Evolutionary conservation across 495 filamentous ascomycete species (phyloP).

Genomic region (Penicillium herquei): DNA sequence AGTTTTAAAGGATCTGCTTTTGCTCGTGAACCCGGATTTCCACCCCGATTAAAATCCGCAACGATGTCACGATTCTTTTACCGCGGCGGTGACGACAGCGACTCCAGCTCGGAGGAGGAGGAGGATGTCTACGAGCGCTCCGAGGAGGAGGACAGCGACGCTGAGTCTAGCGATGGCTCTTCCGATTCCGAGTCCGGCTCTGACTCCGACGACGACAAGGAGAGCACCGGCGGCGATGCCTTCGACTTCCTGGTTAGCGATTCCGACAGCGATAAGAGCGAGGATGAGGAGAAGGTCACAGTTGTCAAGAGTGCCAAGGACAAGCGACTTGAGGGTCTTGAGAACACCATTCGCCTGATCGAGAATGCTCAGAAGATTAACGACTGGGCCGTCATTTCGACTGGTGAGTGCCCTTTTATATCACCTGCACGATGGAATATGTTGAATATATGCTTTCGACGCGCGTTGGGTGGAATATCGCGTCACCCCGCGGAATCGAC

Average conservation of each 20-base stretch:
- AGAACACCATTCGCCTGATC: constrained; percentile 81
- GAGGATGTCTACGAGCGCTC: constrained; percentile 83
- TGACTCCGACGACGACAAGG: constrained; percentile 59
- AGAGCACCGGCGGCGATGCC: constrained; percentile 63
- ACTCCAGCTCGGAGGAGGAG: constrained; percentile 73
- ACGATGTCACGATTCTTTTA: constrained; percentile 91
- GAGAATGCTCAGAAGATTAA: constrained; percentile 97
- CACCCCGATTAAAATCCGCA: constrained; percentile 23
- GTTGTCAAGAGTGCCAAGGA: constrained; percentile 96
- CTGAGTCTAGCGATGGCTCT: constrained; percentile 67
- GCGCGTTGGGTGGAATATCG: neutral
- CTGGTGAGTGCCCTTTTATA: constrained; percentile 56
- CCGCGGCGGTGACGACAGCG: constrained; percentile 85
- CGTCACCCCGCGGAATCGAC: neutral
- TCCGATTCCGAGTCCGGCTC: constrained; percentile 17
- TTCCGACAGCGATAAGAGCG: constrained; percentile 76
- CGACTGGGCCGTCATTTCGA: constrained; percentile 91
- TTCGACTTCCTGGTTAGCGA: constrained; percentile 74
- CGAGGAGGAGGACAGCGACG: constrained; percentile 66
- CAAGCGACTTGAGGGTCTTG: constrained; percentile 91
- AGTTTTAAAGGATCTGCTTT: constrained; percentile 32
- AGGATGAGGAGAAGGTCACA: constrained; percentile 77
- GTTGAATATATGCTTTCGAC: too few species aligned
- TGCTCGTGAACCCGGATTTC: constrained; percentile 26
- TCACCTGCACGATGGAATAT: too few species aligned